phyloP scores from a whole-genome alignment of 129 eudicot species.

The Tagetes patula region DNA sequence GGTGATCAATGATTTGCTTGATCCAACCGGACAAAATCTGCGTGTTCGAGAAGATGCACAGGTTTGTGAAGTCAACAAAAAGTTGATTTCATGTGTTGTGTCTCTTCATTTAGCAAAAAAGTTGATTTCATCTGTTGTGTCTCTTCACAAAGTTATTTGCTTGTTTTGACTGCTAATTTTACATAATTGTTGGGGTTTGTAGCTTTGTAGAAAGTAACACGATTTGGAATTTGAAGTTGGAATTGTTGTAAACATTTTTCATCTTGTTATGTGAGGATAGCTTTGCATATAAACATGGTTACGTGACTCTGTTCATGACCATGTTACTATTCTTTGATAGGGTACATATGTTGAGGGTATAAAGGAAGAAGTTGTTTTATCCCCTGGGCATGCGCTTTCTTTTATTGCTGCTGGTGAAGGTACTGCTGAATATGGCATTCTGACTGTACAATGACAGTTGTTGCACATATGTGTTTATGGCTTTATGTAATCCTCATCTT shows the following conservation, averaged over 20 bases:
- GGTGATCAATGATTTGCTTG: constrained; percentile 98
- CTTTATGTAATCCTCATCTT: not conserved
- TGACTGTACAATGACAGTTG: not conserved
- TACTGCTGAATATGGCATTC: constrained; percentile 24
- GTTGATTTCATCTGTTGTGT: constrained; percentile 12
- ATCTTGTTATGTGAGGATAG: not conserved
- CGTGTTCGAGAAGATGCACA: constrained; percentile 99
- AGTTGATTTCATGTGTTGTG: constrained; percentile 13
- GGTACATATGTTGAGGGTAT: constrained; percentile 99
- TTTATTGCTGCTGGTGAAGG: constrained; percentile 99
- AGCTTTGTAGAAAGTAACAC: constrained; percentile 8
- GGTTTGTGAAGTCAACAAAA: constrained; percentile 46
- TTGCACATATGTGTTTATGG: not conserved
- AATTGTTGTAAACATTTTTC: constrained; percentile 11
- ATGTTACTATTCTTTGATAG: constrained; percentile 34
- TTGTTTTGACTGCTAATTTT: not conserved
- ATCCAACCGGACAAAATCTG: constrained; percentile 97
- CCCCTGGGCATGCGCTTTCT: constrained; percentile 99
- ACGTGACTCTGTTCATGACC: constrained; percentile 8
- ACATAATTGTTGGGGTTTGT: not conserved
- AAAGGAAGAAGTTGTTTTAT: constrained; percentile 96
- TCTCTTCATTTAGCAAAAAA: not conserved
- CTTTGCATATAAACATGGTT: not conserved
- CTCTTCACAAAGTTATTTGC: not conserved
- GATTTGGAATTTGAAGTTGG: constrained; percentile 9